phyloP scores from a whole-genome alignment of 1,139 yeast genomes.

The Magnusiomyces suaveolens region DNA sequence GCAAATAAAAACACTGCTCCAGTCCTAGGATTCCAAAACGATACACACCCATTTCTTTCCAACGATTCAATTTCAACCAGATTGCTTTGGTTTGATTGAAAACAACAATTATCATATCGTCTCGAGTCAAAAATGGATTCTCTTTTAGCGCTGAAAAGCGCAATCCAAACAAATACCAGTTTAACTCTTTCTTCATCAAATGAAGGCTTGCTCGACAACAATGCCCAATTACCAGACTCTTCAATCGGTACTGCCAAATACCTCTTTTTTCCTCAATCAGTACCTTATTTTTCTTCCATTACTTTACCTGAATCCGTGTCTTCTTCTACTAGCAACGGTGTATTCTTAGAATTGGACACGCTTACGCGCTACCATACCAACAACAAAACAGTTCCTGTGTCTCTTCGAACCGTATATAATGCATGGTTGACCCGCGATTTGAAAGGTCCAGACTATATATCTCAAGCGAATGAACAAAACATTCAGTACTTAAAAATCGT shows the following conservation, averaged over 20 bases:
- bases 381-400: slow-evolving; percentile 13
- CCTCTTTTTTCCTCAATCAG: slow-evolving; percentile 2
- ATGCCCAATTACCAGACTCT: slow-evolving; percentile 16
- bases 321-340: not conserved
- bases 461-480: slow-evolving; percentile 55
- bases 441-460: slow-evolving; percentile 73
- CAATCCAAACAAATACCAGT: slow-evolving; percentile 20
- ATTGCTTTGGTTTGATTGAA: too few species aligned
- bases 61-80: too few species aligned
- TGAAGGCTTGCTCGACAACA: slow-evolving; percentile 4
- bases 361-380: slow-evolving; percentile 10
- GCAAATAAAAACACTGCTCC: too few species aligned
- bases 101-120: too few species aligned
- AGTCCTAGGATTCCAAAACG: too few species aligned
- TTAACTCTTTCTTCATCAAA: slow-evolving; percentile 17
- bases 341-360: not conserved
- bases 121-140: slow-evolving; percentile 22
- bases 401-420: slow-evolving; percentile 58
- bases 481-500: slow-evolving; percentile 70
- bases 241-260: slow-evolving; percentile 17
- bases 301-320: slow-evolving; percentile 2
- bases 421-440: slow-evolving; percentile 74
- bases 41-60: too few species aligned
- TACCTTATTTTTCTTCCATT: slow-evolving; percentile 3
- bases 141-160: slow-evolving; percentile 23